A percentile compares a stretch with the other conserved stretches of the same genome.
phyloP scores from a whole-genome alignment of 2,329 filamentous ascomycete genomes.

The Pseudogymnoascus sp. region DNA sequence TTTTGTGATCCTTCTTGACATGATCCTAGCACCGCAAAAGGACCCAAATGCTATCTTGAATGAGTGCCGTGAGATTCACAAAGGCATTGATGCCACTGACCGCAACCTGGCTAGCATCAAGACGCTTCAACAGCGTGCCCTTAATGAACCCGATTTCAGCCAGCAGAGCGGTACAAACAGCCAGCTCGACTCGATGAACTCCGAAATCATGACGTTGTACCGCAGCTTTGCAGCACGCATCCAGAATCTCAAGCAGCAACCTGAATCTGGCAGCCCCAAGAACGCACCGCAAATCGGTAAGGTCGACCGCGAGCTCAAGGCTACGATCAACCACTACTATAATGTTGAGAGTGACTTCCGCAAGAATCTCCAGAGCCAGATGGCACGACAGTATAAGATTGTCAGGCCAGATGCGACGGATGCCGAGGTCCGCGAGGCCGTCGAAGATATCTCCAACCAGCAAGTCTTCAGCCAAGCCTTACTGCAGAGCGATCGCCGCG shows the following conservation, averaged over 20 bases:
- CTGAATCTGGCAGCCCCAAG: slow-evolving; percentile 63
- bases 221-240: slow-evolving; percentile 72
- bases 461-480: slow-evolving; percentile 87
- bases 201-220: slow-evolving; percentile 78
- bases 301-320: slow-evolving; percentile 72
- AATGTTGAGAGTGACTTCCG: slow-evolving; percentile 72
- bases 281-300: slow-evolving; percentile 77
- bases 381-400: slow-evolving; percentile 84
- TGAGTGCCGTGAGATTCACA: slow-evolving; percentile 74
- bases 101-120: slow-evolving; percentile 64
- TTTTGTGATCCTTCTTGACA: no score
- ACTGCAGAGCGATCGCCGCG: slow-evolving; percentile 71
- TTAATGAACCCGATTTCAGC: slow-evolving; percentile 68
- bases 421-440: slow-evolving; percentile 68
- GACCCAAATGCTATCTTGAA: slow-evolving; percentile 76
- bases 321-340: slow-evolving; percentile 76
- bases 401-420: slow-evolving; percentile 76
- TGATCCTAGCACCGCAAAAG: no score
- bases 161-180: slow-evolving; percentile 57
- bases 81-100: slow-evolving; percentile 68
- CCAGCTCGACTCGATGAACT: slow-evolving; percentile 65
- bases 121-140: slow-evolving; percentile 54
- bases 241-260: slow-evolving; percentile 73
- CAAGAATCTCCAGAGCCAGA: slow-evolving; percentile 72
- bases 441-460: slow-evolving; percentile 57